Evolutionary conservation across 1,284 basidiomycete species (phyloP).

Genomic region (Naganishia albida): DNA sequence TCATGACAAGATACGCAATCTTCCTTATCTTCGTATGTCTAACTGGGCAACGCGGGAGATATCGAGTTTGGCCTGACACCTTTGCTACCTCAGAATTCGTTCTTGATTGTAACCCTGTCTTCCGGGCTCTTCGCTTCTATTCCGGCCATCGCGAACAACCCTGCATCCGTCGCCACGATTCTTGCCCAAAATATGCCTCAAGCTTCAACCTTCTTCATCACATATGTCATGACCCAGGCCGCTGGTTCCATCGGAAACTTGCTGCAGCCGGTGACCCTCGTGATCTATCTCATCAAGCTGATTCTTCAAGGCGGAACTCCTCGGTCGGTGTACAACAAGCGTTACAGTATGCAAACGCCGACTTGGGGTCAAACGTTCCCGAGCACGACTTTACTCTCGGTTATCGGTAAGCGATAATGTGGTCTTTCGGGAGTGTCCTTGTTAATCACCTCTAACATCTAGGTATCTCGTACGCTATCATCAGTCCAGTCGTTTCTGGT

Average conservation of each 20-base stretch:
- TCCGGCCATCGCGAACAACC: conserved; percentile 56
- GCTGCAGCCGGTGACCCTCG: conserved; percentile 64
- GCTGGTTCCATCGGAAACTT: conserved; percentile 55
- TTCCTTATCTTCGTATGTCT: conserved; percentile 68
- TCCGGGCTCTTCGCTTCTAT: conserved; percentile 62
- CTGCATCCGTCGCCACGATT: conserved; percentile 58
- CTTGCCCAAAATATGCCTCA: conserved; percentile 66
- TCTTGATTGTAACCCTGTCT: conserved; percentile 70
- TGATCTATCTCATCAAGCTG: conserved; percentile 67
- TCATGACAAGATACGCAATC: conserved; percentile 73
- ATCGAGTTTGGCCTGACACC: not conserved
- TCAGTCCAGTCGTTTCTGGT: conserved; percentile 92
- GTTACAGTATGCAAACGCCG: conserved; percentile 47
- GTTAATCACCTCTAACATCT: conserved; percentile 34
- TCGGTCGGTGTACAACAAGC: conserved; percentile 53
- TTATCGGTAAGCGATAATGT: conserved; percentile 66
- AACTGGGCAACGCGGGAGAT: not conserved
- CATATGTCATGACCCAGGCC: conserved; percentile 62
- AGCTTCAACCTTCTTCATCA: conserved; percentile 77
- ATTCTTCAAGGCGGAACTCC: conserved; percentile 57
- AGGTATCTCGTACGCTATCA: conserved; percentile 77
- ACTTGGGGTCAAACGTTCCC: conserved; percentile 81
- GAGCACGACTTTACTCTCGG: conserved; percentile 67
- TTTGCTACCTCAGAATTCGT: conserved; percentile 55
- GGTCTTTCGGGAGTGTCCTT: conserved; percentile 39